Evolutionary conservation across 805 yeast genomes (phyloP).

Genomic region (Saccharomycopsis guyanensis): DNA sequence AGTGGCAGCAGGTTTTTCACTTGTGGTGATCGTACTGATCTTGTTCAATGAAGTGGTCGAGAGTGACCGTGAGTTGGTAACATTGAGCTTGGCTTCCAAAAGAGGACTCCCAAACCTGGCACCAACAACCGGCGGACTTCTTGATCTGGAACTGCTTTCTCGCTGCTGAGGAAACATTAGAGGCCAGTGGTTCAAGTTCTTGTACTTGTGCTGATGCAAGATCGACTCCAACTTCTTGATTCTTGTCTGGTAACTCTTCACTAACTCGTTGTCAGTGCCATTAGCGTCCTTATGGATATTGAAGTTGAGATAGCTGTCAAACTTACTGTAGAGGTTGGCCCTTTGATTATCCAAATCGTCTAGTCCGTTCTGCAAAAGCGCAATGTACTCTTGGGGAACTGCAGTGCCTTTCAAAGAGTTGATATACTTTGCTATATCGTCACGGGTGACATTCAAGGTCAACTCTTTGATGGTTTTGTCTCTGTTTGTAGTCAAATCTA

Average conservation of each 20-base stretch:
- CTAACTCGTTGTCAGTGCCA: conserved; percentile 29
- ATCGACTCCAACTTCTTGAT: conserved; percentile 72
- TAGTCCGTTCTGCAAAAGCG: conserved; percentile 33
- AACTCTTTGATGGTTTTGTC: conserved; percentile 18
- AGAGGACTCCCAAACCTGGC: background rate
- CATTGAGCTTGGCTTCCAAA: conserved; percentile 4
- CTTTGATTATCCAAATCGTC: conserved; percentile 26
- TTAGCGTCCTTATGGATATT: conserved; percentile 6
- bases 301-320: conserved; percentile 14
- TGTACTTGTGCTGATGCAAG: conserved; percentile 64
- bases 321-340: conserved; percentile 9
- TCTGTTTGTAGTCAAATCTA: conserved; percentile 6
- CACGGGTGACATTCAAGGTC: conserved; percentile 20
- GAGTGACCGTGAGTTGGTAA: conserved; percentile 8
- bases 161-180: conserved; percentile 7
- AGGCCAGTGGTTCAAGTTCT: conserved; percentile 42
- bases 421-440: conserved; percentile 33
- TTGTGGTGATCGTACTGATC: conserved; percentile 16
- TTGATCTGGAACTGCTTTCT: conserved; percentile 9
- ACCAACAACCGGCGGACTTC: conserved; percentile 9
- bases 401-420: conserved; percentile 27
- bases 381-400: conserved; percentile 29
- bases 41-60: conserved; percentile 18
- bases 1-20: conserved; percentile 1
- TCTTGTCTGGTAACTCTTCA: conserved; percentile 60